Percentiles rank a stretch among this genome's conserved stretches.
Evolutionary conservation across 345 rosid species (phyloP).

Genomic region (Murraya koenigii): DNA sequence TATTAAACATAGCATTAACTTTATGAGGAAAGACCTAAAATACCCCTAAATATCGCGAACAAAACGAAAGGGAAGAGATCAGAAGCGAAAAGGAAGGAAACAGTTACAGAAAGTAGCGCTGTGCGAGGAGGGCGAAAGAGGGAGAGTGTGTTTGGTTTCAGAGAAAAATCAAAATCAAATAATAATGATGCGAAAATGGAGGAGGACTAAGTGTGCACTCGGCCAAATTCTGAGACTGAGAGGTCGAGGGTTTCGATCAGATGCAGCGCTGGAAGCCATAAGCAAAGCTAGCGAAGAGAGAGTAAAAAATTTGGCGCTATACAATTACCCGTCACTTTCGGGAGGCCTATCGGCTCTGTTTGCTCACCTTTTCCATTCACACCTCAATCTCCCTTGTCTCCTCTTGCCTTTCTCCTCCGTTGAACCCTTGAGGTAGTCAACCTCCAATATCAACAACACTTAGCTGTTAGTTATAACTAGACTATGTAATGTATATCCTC

Average conservation of each 20-base stretch:
- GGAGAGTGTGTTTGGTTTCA: not conserved
- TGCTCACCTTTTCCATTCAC: slow-evolving; percentile 76
- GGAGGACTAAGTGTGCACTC: not conserved
- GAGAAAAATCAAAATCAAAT: not conserved
- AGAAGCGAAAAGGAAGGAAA: not conserved
- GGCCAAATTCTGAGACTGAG: not conserved
- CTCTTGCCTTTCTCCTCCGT: slow-evolving; percentile 75
- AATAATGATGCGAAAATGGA: slow-evolving; percentile 14
- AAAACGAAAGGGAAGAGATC: not conserved
- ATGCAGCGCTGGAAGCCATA: slow-evolving; percentile 73
- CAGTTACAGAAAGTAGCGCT: not conserved
- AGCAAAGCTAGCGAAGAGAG: slow-evolving; percentile 53
- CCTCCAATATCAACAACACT: not conserved
- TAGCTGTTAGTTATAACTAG: not conserved
- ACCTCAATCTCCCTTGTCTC: slow-evolving; percentile 57
- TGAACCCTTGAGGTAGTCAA: slow-evolving; percentile 50
- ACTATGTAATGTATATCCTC: not conserved
- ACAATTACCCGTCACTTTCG: slow-evolving; percentile 86
- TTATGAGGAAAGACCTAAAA: not conserved
- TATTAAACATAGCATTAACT: too few relatives aligned
- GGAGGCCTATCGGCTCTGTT: slow-evolving; percentile 85
- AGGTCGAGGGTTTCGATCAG: slow-evolving; percentile 58
- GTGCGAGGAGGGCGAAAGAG: not conserved
- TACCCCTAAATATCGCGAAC: not conserved
- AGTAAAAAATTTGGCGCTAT: slow-evolving; percentile 53